These are phyloP conservation scores for Candida anglica DNA, from an alignment of 805 yeast species.

Conservation along the genomic window DNA sequence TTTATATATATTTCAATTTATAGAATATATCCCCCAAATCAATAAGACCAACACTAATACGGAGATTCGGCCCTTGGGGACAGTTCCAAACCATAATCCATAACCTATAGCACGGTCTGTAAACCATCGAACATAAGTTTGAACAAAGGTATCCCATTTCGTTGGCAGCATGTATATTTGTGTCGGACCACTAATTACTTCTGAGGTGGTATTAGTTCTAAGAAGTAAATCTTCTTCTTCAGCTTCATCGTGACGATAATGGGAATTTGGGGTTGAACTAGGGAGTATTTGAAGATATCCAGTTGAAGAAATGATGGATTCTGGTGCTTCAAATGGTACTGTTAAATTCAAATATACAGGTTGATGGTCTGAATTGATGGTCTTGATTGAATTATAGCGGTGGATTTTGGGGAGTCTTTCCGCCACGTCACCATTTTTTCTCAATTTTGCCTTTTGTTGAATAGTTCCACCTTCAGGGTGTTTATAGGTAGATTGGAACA, in stretches of 20 bases:
- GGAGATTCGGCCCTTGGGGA: conserved; percentile 28
- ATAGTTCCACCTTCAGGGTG: not conserved
- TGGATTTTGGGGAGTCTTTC: conserved; percentile 20
- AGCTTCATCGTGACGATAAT: conserved; percentile 3
- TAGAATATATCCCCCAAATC: not conserved
- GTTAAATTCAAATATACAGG: conserved; percentile 61
- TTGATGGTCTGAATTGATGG: conserved; percentile 69
- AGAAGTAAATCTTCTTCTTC: conserved; percentile 10
- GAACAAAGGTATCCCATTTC: conserved; percentile 23
- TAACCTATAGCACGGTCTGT: conserved; percentile 31
- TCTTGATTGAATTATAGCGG: conserved; percentile 47
- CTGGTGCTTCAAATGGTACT: conserved; percentile 43
- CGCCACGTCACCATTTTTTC: not conserved
- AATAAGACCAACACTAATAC: conserved; percentile 14
- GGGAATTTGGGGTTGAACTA: conserved; percentile 3
- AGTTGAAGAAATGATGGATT: conserved; percentile 18
- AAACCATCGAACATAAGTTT: conserved; percentile 18
- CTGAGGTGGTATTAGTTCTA: conserved; percentile 14
- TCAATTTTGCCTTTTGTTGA: not conserved
- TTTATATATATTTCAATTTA: no score
- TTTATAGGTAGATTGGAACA: conserved; percentile 48
- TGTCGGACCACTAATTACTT: conserved; percentile 35
- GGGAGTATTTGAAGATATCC: conserved; percentile 30
- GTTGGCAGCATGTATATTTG: conserved; percentile 34
- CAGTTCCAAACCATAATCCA: conserved; percentile 30